phyloP scores from a whole-genome alignment of 2,329 filamentous ascomycete species.

The Alternaria solani region DNA sequence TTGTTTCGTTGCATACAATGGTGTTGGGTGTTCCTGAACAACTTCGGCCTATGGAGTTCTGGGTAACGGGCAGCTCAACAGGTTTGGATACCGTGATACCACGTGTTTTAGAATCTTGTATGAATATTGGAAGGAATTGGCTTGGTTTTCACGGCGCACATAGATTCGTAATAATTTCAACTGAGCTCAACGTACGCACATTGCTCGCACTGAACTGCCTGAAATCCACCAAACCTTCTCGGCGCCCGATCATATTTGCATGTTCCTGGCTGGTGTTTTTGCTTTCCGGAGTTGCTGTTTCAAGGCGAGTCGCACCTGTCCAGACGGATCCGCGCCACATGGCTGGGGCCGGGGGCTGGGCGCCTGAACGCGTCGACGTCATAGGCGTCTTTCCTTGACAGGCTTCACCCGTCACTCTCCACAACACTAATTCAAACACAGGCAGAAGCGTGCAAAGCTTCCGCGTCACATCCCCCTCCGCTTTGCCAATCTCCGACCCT shows the following conservation, averaged over 20 bases:
- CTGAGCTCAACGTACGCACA: neutral
- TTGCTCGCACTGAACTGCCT: neutral
- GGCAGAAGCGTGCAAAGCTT: neutral
- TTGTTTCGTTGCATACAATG: constrained; percentile 4
- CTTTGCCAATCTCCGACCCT: neutral
- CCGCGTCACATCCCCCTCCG: neutral
- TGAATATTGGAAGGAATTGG: neutral
- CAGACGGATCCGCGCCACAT: constrained; percentile 7
- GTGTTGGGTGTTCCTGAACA: neutral
- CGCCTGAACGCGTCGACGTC: constrained; percentile 22
- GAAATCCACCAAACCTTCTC: neutral
- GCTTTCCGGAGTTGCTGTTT: neutral
- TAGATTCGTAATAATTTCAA: constrained; percentile 9
- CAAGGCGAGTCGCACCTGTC: constrained; percentile 12
- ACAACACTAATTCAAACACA: constrained; percentile 11
- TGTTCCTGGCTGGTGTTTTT: neutral
- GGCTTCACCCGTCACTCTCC: constrained; percentile 8
- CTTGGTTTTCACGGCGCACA: neutral
- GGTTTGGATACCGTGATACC: constrained; percentile 14
- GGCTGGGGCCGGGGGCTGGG: neutral
- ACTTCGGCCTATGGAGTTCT: neutral
- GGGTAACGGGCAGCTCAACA: neutral
- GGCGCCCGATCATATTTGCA: neutral
- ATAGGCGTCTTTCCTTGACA: constrained; percentile 14
- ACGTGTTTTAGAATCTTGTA: constrained; percentile 11